Evolutionary conservation across 1,139 yeast species (phyloP).

Genomic region (Scheffersomyces quercinus): DNA sequence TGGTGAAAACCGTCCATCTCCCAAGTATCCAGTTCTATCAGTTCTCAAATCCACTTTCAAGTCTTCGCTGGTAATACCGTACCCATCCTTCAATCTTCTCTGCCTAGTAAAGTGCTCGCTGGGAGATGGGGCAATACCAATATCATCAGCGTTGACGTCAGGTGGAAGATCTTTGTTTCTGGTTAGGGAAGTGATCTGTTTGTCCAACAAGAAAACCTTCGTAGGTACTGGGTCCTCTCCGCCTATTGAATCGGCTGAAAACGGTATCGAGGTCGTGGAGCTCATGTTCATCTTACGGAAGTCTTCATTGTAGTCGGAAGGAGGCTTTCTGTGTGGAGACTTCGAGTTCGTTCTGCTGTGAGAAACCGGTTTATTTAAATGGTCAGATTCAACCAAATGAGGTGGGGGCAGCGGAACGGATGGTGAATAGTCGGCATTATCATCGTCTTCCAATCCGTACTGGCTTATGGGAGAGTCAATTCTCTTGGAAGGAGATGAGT

Average conservation of each 20-base stretch:
- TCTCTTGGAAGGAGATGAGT: conserved; percentile 5
- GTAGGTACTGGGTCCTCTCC: conserved; percentile 35
- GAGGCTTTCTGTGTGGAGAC: conserved; percentile 24
- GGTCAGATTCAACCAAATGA: neutral
- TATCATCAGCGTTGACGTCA: conserved; percentile 4
- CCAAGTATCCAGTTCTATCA: conserved; percentile 23
- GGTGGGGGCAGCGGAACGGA: conserved; percentile 6
- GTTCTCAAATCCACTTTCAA: conserved; percentile 20
- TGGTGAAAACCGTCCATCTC: conserved; percentile 40
- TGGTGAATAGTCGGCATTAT: conserved; percentile 17
- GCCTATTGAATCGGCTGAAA: conserved; percentile 48
- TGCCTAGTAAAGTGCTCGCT: conserved; percentile 34
- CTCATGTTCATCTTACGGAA: neutral
- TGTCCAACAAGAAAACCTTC: conserved; percentile 36
- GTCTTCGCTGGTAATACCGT: conserved; percentile 18
- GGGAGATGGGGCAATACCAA: conserved; percentile 43
- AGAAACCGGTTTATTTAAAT: neutral
- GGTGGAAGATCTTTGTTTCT: conserved; percentile 7
- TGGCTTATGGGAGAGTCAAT: conserved; percentile 20
- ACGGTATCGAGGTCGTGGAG: conserved; percentile 31
- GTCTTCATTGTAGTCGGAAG: conserved; percentile 4
- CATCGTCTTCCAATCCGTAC: conserved; percentile 13
- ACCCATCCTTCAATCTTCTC: conserved; percentile 24
- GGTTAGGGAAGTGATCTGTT: conserved; percentile 33
- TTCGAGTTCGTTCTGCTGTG: conserved; percentile 7